Evolutionary conservation across 306 rosid genomes (phyloP), one percentile per base, ranked within the genome.

Genomic region (Castanospermum australe): DNA sequence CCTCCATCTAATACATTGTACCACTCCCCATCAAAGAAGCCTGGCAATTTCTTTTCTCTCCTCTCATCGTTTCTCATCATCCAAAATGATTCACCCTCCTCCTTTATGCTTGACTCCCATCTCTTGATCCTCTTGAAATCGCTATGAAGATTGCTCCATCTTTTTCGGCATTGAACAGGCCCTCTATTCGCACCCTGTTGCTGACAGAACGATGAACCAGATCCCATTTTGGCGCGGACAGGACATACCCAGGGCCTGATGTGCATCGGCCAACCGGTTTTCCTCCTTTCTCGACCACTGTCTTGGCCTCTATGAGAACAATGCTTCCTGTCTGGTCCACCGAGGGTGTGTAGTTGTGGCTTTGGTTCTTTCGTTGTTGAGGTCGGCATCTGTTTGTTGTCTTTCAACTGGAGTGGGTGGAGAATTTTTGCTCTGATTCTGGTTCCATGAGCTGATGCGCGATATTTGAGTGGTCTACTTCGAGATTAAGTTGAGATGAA

Each of bases 51-150:
- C 30, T 57, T 84, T 6, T 82, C 90, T 52, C 74, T 84, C 83
- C 87, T 67, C 42, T 57, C 57, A 35, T 82, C 85, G 25, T 76
- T 84, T 17, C 87, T 84, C 90, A 84, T 87, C 52, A 79, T 33
- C 90, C 90, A 87, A 62, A 87, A 87, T 0, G 86, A 87, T 8
- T 82, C 88, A n/a, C 47, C 17, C 44, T 82, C 85, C 0, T 67
- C 81, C 55, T 79, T 82, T 2, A 61, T 3, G 14, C 7, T 1
- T 0, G 87, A 24, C 25, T 87, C 88, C 87, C 88, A 87, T 64
- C 68, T 87, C 80, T 87, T 84, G 36, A 87, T 87, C 82, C 82
- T 87, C 79, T 81, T 82, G 87, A 52, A 87, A n/a, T 87, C 91
- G 52, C 87, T 71, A 4, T 84, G 79, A 25, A 87, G 91, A 33